Conservation (phyloP, 2,329 filamentous ascomycete genomes). For the Metarhizium anisopliae region DNA sequence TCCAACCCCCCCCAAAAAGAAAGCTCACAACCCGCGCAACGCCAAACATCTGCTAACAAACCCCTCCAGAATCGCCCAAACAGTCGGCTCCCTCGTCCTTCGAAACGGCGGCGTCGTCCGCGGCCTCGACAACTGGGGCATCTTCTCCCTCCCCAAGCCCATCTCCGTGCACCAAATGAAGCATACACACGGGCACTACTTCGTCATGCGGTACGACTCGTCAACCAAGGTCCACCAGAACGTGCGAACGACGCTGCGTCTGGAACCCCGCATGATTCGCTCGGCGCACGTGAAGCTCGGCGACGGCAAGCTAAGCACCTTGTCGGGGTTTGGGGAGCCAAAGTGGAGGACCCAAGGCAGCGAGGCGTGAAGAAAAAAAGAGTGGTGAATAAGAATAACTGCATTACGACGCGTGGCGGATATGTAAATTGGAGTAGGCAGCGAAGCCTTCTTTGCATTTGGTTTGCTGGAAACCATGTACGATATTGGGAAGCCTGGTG, state of each 20-base stretch:
- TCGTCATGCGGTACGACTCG: conserved; percentile 92
- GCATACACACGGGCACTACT: conserved; percentile 86
- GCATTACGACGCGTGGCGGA: not conserved
- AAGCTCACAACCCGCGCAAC: conserved; percentile 3
- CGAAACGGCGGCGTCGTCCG: conserved; percentile 80
- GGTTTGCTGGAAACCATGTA: not conserved
- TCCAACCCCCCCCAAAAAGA: conserved; percentile 3
- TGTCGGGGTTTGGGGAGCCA: conserved; percentile 39
- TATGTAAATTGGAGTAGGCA: not conserved
- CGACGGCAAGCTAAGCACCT: conserved; percentile 44
- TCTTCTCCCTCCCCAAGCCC: conserved; percentile 76
- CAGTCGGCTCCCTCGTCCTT: conserved; percentile 75
- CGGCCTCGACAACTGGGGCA: conserved; percentile 90
- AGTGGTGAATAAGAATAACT: not conserved
- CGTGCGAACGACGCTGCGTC: conserved; percentile 64
- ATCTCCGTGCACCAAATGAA: conserved; percentile 72
- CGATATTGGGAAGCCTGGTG: not conserved
- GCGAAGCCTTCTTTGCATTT: not conserved
- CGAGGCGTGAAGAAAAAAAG: conserved; percentile 16
- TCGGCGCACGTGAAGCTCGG: conserved; percentile 83
- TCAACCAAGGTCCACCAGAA: conserved; percentile 63
- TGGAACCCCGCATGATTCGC: conserved; percentile 87
- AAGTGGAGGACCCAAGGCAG: conserved; percentile 35
- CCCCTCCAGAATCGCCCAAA: conserved; percentile 67
- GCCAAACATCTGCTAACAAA: not conserved